Evolutionary conservation across 768 basidiomycete species (phyloP).

Genomic region (Trametes punicea): DNA sequence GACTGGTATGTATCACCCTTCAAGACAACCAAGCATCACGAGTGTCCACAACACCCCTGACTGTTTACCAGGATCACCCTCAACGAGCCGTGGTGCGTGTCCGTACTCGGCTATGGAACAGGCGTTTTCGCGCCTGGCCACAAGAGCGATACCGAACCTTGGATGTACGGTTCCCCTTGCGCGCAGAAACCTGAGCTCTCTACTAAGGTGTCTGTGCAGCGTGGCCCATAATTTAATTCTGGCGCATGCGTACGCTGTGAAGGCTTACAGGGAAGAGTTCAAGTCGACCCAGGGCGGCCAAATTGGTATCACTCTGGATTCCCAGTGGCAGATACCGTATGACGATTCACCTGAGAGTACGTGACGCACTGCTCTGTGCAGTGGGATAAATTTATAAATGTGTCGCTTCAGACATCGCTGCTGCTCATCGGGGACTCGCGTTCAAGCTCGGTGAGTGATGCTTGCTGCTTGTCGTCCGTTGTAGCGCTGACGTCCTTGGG

Average conservation of each 20-base stretch:
- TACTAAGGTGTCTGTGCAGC: too few species aligned
- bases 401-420: constrained; percentile 33
- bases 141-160: constrained; percentile 66
- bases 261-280: constrained; percentile 67
- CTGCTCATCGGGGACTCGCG: constrained; percentile 41
- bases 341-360: constrained; percentile 65
- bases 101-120: constrained; percentile 39
- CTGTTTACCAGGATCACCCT: constrained; percentile 36
- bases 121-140: constrained; percentile 47
- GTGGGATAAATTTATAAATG: background rate
- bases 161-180: too few species aligned
- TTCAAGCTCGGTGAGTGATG: constrained; percentile 36
- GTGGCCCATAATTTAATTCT: constrained; percentile 67
- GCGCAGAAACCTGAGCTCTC: too few species aligned
- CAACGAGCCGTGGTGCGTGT: constrained; percentile 47
- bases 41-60: background rate
- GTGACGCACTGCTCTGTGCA: constrained; percentile 23
- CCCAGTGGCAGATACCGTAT: constrained; percentile 74
- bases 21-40: background rate
- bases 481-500: too few species aligned
- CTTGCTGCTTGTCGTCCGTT: too few species aligned
- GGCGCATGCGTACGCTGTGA: constrained; percentile 65
- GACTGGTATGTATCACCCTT: constrained; percentile 35
- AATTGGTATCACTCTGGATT: constrained; percentile 76
- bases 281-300: constrained; percentile 58